Evolutionary conservation across 2,329 filamentous ascomycete species (phyloP).

Genomic region (Aspergillus phoenicis): DNA sequence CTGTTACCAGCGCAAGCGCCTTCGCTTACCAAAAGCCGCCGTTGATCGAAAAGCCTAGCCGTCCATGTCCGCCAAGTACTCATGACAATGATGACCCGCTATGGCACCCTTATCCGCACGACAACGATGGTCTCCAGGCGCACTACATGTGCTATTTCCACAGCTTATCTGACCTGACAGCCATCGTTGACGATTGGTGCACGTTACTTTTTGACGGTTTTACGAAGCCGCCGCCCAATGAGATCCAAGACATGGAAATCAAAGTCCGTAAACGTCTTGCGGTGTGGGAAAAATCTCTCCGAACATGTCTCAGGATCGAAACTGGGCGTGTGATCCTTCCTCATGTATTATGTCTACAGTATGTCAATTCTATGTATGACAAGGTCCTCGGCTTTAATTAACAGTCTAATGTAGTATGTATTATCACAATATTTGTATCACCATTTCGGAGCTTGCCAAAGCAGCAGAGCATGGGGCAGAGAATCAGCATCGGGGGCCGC

Average conservation of each 20-base stretch:
- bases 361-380: background rate
- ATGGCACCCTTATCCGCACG: slow-evolving; percentile 19
- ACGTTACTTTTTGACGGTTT: slow-evolving; percentile 13
- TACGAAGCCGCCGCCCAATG: background rate
- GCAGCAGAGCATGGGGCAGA: background rate
- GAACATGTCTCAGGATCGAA: background rate
- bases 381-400: background rate
- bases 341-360: background rate
- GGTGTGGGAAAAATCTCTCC: background rate
- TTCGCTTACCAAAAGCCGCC: slow-evolving; percentile 13
- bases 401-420: background rate
- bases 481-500: background rate
- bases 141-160: slow-evolving; percentile 16
- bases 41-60: slow-evolving; percentile 8
- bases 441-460: background rate
- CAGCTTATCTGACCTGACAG: background rate
- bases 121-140: background rate
- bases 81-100: slow-evolving; percentile 4
- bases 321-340: background rate
- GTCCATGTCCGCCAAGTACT: background rate
- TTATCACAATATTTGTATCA: background rate
- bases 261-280: background rate
- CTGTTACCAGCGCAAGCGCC: background rate
- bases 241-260: background rate
- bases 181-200: slow-evolving; percentile 6